These are phyloP conservation scores for Cyphellophora europaea DNA, from an alignment of 2,329 filamentous ascomycete genomes.

Conservation along the genomic window DNA sequence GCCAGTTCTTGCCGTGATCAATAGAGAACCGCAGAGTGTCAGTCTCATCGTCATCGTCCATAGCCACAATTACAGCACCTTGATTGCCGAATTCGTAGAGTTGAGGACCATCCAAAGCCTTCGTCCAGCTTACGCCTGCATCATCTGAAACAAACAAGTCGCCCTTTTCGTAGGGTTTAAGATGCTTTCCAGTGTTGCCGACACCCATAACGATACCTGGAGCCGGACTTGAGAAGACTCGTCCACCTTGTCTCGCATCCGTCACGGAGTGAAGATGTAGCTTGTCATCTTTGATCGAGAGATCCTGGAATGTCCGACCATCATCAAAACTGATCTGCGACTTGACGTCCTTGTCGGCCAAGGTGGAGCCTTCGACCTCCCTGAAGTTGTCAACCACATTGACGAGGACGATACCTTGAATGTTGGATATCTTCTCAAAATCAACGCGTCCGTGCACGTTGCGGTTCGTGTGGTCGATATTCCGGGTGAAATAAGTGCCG, in stretches of 20 bases:
- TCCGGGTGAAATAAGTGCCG: conserved; percentile 89
- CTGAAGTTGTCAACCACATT: conserved; percentile 84
- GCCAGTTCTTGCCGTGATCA: conserved; percentile 82
- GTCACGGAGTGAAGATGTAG: conserved; percentile 92
- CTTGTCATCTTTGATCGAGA: conserved; percentile 57
- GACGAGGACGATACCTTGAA: conserved; percentile 85
- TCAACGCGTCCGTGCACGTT: conserved; percentile 69
- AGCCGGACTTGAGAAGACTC: conserved; percentile 86
- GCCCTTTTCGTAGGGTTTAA: conserved; percentile 63
- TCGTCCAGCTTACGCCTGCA: conserved; percentile 75
- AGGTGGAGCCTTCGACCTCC: conserved; percentile 50
- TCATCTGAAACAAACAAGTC: conserved; percentile 84
- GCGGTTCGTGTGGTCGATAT: conserved; percentile 86
- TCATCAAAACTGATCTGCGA: conserved; percentile 93
- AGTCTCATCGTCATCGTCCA: conserved; percentile 58
- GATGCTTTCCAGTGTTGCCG: conserved; percentile 72
- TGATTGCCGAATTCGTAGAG: conserved; percentile 96
- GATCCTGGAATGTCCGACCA: conserved; percentile 68
- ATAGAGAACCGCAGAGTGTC: conserved; percentile 67
- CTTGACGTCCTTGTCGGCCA: conserved; percentile 56
- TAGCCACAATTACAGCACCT: conserved; percentile 76
- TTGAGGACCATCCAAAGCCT: conserved; percentile 67
- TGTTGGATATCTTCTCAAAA: conserved; percentile 85
- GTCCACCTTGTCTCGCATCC: conserved; percentile 68
- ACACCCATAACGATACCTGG: conserved; percentile 90